Conservation (phyloP, 2,329 filamentous ascomycete genomes). For the Aaosphaeria pasadenensis region DNA sequence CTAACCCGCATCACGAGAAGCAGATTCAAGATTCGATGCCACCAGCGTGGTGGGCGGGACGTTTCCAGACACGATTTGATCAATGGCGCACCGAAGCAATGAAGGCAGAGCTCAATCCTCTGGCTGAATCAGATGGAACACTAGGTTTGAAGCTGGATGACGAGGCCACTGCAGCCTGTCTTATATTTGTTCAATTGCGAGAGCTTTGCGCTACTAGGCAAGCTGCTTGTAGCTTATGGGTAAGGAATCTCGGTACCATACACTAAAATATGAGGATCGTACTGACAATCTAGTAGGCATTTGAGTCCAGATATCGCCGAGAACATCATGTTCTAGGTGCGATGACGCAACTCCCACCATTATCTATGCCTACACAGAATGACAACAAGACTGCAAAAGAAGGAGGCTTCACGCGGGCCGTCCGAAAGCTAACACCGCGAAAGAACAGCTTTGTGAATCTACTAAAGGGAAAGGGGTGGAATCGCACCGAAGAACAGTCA, state of each 20-base stretch:
- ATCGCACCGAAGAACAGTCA: constrained; percentile 5
- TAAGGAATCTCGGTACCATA: constrained; percentile 5
- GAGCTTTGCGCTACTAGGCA: constrained; percentile 24
- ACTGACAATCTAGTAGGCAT: constrained; percentile 18
- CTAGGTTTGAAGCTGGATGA: too few species aligned
- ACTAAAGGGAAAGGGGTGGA: constrained; percentile 31
- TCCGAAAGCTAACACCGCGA: constrained; percentile 32
- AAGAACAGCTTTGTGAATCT: constrained; percentile 34
- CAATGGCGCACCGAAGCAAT: constrained; percentile 34
- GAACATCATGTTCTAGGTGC: constrained; percentile 24
- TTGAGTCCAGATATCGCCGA: constrained; percentile 30
- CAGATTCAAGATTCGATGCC: constrained; percentile 35
- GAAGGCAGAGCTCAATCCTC: constrained; percentile 14
- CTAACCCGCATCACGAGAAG: constrained; percentile 9
- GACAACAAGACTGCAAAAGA: constrained; percentile 11
- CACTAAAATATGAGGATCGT: background rate
- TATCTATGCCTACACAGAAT: constrained; percentile 18
- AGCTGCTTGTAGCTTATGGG: constrained; percentile 33
- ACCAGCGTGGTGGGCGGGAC: constrained; percentile 31
- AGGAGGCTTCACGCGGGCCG: constrained; percentile 27
- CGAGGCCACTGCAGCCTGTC: constrained; percentile 13
- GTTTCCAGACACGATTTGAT: constrained; percentile 31
- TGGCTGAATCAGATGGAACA: too few species aligned
- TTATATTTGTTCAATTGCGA: constrained; percentile 30
- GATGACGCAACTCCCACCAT: constrained; percentile 10